A percentile compares a stretch with the other conserved stretches of the same genome.
These are phyloP conservation scores for Colletotrichum sp. DNA, from an alignment of 2,329 filamentous ascomycete genomes.

Conservation along the genomic window DNA sequence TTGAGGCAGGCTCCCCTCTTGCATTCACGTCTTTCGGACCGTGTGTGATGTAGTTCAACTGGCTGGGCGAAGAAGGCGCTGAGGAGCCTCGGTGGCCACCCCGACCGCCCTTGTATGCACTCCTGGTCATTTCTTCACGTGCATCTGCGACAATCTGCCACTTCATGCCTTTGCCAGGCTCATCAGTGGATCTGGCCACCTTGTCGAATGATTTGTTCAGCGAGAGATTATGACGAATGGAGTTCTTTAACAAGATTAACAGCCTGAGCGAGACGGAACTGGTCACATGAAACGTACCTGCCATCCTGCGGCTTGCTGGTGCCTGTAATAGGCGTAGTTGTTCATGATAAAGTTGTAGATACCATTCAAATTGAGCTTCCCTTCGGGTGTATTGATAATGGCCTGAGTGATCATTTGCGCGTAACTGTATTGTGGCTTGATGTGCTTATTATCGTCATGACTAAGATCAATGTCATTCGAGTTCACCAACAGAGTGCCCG, in stretches of 20 bases:
- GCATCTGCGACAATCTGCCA: conserved; percentile 91
- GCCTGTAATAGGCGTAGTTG: conserved; percentile 91
- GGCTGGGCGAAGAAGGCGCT: conserved; percentile 70
- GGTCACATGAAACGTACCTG: conserved; percentile 66
- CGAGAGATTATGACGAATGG: conserved; percentile 94
- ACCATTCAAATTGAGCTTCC: conserved; percentile 87
- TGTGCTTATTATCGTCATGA: conserved; percentile 81
- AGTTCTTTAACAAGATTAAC: conserved; percentile 66
- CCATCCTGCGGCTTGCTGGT: conserved; percentile 81
- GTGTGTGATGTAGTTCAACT: conserved; percentile 65
- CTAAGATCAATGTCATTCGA: conserved; percentile 75
- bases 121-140: conserved; percentile 86
- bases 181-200: conserved; percentile 87
- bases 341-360: conserved; percentile 95
- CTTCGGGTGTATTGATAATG: conserved; percentile 83
- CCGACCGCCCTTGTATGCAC: conserved; percentile 65
- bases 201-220: conserved; percentile 95
- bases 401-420: conserved; percentile 97
- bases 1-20: conserved; percentile 51
- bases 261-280: conserved; percentile 20
- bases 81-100: conserved; percentile 72
- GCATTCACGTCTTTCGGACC: conserved; percentile 60
- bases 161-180: conserved; percentile 98
- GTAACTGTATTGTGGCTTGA: conserved; percentile 97
- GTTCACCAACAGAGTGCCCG: conserved; percentile 50